phyloP scores from a whole-genome alignment of 2,329 filamentous ascomycete species.

The Harringtonia aguacate region DNA sequence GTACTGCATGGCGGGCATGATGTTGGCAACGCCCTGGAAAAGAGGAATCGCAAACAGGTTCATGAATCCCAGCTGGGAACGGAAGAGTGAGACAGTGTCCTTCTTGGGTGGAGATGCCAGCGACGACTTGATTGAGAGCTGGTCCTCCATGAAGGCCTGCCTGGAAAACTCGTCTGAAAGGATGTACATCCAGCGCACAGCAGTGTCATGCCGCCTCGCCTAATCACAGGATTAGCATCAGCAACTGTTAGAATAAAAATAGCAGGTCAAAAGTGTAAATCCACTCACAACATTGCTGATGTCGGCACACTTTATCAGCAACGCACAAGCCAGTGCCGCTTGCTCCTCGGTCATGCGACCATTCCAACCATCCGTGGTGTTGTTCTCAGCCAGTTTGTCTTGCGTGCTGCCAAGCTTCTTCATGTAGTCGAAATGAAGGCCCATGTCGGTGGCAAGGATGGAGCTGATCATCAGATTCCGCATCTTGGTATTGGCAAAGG shows the following conservation, averaged over 20 bases:
- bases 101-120: conserved; percentile 77
- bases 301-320: conserved; percentile 96
- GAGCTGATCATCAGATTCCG: conserved; percentile 90
- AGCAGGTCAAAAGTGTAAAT: neutral
- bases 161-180: conserved; percentile 93
- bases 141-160: conserved; percentile 83
- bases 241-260: too few species aligned
- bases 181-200: conserved; percentile 81
- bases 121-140: conserved; percentile 78
- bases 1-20: conserved; percentile 77
- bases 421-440: conserved; percentile 95
- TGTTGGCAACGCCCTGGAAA: conserved; percentile 77
- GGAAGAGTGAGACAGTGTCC: conserved; percentile 71
- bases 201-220: conserved; percentile 75
- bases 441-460: conserved; percentile 98
- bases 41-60: conserved; percentile 88
- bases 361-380: conserved; percentile 63
- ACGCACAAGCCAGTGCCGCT: conserved; percentile 71
- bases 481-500: conserved; percentile 69
- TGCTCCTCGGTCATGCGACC: conserved; percentile 65
- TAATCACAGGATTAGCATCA: conserved; percentile 25
- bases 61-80: conserved; percentile 92
- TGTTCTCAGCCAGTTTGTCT: conserved; percentile 59
- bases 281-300: conserved; percentile 90
- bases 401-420: conserved; percentile 72